Evolutionary conservation across 208 protist species (phyloP).

Genomic region (Trichomonas tenax): DNA sequence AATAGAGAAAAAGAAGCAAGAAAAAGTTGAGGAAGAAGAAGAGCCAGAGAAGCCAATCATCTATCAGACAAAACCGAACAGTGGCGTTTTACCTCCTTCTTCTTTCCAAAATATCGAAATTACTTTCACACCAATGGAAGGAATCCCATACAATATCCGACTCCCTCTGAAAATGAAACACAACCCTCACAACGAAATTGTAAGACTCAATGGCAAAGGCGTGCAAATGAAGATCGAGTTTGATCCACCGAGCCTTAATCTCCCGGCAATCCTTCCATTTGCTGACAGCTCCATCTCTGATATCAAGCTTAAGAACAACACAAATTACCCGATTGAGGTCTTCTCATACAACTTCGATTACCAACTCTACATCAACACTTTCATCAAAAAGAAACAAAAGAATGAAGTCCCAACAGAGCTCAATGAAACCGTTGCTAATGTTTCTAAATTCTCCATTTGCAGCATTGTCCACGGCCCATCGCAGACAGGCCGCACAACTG

Average conservation of each 20-base stretch:
- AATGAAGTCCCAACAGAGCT: not conserved
- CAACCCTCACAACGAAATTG: not conserved
- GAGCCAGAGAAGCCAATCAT: not conserved
- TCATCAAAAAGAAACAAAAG: not conserved
- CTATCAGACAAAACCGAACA: not conserved
- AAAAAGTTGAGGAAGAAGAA: not conserved
- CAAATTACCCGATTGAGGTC: not conserved
- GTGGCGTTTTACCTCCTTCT: not conserved
- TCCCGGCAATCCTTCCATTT: not conserved
- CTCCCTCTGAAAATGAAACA: not conserved
- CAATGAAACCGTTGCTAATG: too few species aligned
- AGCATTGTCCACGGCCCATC: not conserved
- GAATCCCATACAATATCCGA: not conserved
- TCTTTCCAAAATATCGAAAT: not conserved
- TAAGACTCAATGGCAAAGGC: not conserved
- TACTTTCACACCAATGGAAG: not conserved
- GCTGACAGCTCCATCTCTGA: not conserved
- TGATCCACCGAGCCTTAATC: not conserved
- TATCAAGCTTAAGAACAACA: not conserved
- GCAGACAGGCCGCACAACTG: not conserved
- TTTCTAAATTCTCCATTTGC: not conserved
- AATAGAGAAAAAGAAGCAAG: not conserved
- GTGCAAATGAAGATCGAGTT: not conserved
- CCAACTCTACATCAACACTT: not conserved
- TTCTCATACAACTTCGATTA: not conserved